Evolutionary conservation across 1,139 yeast species (phyloP).

Genomic region (Ogataea hybrid): DNA sequence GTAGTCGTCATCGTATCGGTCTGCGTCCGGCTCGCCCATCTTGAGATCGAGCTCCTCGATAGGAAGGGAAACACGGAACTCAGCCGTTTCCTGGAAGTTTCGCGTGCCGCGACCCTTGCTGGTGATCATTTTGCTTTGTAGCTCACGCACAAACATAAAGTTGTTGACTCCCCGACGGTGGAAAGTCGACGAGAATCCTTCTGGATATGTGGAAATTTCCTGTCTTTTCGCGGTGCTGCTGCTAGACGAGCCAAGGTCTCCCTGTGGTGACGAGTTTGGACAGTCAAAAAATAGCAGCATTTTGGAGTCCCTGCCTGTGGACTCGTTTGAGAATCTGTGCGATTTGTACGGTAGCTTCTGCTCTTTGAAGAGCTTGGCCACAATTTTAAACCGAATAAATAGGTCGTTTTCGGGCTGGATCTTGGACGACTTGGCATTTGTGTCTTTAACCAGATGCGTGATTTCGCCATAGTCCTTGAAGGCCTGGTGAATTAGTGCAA

Average conservation of each 20-base stretch:
- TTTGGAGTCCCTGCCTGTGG: conserved; percentile 28
- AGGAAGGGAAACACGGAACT: conserved; percentile 38
- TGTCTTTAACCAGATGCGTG: conserved; percentile 18
- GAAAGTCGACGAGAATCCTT: conserved; percentile 44
- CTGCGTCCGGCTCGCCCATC: conserved; percentile 7
- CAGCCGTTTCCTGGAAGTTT: conserved; percentile 30
- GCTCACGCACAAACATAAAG: conserved; percentile 44
- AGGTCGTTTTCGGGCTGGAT: conserved; percentile 24
- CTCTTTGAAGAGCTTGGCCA: conserved; percentile 23
- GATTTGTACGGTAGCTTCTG: conserved; percentile 27
- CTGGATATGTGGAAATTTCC: conserved; percentile 35
- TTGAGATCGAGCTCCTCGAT: conserved; percentile 28
- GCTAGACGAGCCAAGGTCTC: conserved; percentile 7
- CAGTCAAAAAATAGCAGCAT: conserved; percentile 29
- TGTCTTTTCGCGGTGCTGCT: conserved; percentile 13
- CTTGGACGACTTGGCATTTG: conserved; percentile 21
- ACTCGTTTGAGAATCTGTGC: conserved; percentile 24
- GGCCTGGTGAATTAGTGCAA: conserved; percentile 23
- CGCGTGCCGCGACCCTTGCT: conserved; percentile 30
- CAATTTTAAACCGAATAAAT: conserved; percentile 26
- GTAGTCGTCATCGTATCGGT: conserved; percentile 16
- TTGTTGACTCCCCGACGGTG: conserved; percentile 41
- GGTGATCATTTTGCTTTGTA: conserved; percentile 40
- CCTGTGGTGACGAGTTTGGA: conserved; percentile 21
- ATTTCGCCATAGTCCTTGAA: conserved; percentile 27